Conservation (phyloP, 1,284 basidiomycete species). For the Phellinidium pouzarii region DNA sequence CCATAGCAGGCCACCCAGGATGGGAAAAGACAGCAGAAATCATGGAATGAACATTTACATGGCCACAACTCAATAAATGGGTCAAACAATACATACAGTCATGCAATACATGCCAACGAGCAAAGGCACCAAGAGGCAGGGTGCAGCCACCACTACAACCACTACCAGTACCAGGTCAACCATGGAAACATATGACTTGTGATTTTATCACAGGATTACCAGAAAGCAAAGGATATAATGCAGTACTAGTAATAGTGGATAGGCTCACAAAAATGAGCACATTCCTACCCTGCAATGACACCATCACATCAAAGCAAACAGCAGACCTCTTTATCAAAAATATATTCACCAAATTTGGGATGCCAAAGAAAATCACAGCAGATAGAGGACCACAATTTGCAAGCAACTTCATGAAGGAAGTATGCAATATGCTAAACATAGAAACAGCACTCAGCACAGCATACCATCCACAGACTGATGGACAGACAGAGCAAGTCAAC, state of each 20-base stretch:
- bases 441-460: constrained; percentile 12
- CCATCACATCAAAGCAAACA: not conserved
- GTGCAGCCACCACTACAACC: not conserved
- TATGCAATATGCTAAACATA: constrained; percentile 1
- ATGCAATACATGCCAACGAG: not conserved
- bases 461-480: constrained; percentile 29
- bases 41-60: not conserved
- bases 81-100: not conserved
- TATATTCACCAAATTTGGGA: not conserved
- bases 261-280: not conserved
- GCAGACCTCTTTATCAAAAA: not conserved
- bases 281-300: not conserved
- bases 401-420: constrained; percentile 23
- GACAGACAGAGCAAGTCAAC: constrained; percentile 2
- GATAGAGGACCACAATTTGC: constrained; percentile 31
- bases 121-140: not conserved
- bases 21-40: not conserved
- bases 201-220: not conserved
- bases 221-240: not conserved
- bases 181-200: not conserved
- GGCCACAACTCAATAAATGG: not conserved
- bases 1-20: not conserved
- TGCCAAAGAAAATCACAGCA: not conserved
- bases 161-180: not conserved
- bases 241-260: not conserved